Conservation (phyloP, 2,329 filamentous ascomycete genomes). For the Trichoderma koningiopsis region DNA sequence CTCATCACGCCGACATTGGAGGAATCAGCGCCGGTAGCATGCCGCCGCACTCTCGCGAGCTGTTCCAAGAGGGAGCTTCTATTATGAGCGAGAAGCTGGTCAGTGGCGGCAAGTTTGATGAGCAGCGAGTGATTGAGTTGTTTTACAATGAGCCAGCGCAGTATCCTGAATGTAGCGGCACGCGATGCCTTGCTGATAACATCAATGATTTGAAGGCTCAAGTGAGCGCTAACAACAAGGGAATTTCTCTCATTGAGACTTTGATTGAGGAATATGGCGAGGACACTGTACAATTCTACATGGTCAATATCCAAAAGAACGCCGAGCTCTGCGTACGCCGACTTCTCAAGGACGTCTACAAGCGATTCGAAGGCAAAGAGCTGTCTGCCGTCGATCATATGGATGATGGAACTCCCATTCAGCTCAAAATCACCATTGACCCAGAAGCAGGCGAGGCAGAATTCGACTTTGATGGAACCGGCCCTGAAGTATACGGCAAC, state of each 20-base stretch:
- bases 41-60: conserved; percentile 70
- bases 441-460: conserved; percentile 73
- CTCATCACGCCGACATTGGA: conserved; percentile 84
- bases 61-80: conserved; percentile 64
- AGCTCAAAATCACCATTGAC: conserved; percentile 73
- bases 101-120: conserved; percentile 74
- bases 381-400: conserved; percentile 76
- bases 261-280: conserved; percentile 79
- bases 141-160: conserved; percentile 73
- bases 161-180: conserved; percentile 75
- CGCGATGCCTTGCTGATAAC: conserved; percentile 77
- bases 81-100: conserved; percentile 71
- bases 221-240: conserved; percentile 82
- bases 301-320: conserved; percentile 78
- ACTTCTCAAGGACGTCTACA: conserved; percentile 70
- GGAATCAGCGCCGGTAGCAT: conserved; percentile 80
- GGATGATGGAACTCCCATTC: conserved; percentile 81
- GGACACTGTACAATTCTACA: conserved; percentile 79
- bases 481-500: conserved; percentile 77
- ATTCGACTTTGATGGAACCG: conserved; percentile 80
- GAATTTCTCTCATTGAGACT: conserved; percentile 75
- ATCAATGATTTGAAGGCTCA: conserved; percentile 83
- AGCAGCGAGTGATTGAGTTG: conserved; percentile 71
- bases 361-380: conserved; percentile 69
- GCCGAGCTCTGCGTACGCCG: conserved; percentile 74